Evolutionary conservation across 148 eudicot genomes (phyloP), one percentile per base, ranked within the genome.

Genomic region (Rhododendron williamsianum): DNA sequence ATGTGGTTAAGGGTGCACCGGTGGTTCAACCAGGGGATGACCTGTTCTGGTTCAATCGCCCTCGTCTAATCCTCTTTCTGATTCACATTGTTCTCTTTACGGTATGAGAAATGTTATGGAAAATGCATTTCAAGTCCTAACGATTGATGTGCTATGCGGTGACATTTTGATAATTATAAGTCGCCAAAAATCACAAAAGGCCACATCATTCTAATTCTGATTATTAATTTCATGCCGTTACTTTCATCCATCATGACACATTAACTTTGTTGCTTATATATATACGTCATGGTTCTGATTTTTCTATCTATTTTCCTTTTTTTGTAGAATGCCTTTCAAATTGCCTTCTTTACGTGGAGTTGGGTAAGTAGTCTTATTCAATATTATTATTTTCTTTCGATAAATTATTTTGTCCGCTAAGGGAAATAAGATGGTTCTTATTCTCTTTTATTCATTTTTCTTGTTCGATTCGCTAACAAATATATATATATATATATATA

Each of bases 41-140:
- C 56, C 87, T 90, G 3, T 92, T 92, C 72, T 90, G 93, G 93
- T 92, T 92, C 88, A 88, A 84, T 78, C 89, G 90, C 23, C 92
- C 92, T 0, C 90, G 84, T 6, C 90, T 90, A 73, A 36, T 87
- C 76, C 92, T 90, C 80, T 90, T 58, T 27, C 89, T 90, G 51
- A 89, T 90, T 52, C 89, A 88, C 78, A 87, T 90, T 35, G 91
- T 92, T 13, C 91, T 90, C 56, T 90, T 90, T 85, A 89, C 89
- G 89, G 92, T 92, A 63, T n/a, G 72, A 67, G 7, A 23, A 67
- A 67, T 65, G 6, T 67, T 25, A 63, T 9, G 9, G 1, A 2
- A 67, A 67, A 3, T 4, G 21, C 2, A 67, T n/a, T 65, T 65
- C 2, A 63, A 8, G 10, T 23, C 15, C 13, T 65, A 65, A 65